Base-by-base conservation (phyloP, 169 alveolate species). In the Eimeria tenella region DNA sequence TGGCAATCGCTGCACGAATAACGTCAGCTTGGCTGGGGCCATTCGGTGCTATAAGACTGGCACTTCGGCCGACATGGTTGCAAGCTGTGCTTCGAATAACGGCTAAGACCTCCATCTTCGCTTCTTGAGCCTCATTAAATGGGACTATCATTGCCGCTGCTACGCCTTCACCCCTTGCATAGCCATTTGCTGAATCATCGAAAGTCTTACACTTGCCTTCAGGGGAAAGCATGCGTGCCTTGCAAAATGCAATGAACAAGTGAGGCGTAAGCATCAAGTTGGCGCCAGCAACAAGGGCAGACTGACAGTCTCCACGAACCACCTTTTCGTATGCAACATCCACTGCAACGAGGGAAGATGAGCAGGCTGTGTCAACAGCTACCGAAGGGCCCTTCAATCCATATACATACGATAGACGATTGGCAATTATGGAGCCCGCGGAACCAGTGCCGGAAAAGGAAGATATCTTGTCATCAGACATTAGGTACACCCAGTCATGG, bases 1-100 rank as follows among this genome's bases (percentile, higher is more conserved):
- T 53, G 63, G 73, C 94, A 70, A 96, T 83, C 23, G 98, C 96
- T 2, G 49, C 90, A 17, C 94, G 94, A 63, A 95, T 94, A 42
- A 95, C 98, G 68, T 94, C 96, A 93, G 96, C 97, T 94, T 97
- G 98, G 49, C 97, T 94, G 42, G 97, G 97, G 17, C 98, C 97
- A 81, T 95, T 97, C 58, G 98, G 98, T 23, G 98, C 97, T 6
- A 97, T 97, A 75, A 97, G 95, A 55, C 96, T 94, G 52, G 97
- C 97, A 73, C 96, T 90, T 3, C 96, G 92, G 8, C 98, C 98
- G 25, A 93, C 97, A 81, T 97, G 97, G 79, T 97, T 97, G 55
- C 96, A 94, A 50, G 97, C 94, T 49, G 97, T 87, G 50, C 98
- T 97, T 74, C 86, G 83, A 23, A 96, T 74, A 25, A 96, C 81